phyloP scores from a whole-genome alignment of 257 asterid species.

The Henckelia pumila region DNA sequence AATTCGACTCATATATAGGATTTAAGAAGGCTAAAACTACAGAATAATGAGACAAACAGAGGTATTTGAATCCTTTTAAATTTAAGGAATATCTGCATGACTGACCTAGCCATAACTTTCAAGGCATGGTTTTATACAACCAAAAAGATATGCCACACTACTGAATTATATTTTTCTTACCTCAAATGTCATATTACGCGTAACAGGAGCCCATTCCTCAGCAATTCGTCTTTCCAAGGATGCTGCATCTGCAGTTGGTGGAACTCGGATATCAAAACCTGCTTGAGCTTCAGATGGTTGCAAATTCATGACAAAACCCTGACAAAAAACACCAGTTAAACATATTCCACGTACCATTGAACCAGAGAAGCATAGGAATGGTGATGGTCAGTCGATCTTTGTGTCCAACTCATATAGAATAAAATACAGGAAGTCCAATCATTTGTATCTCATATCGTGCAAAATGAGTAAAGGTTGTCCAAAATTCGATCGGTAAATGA shows the following conservation, averaged over 20 bases:
- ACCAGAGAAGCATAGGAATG: background rate
- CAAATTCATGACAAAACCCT: constrained; percentile 97
- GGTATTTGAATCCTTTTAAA: background rate
- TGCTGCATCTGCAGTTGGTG: constrained; percentile 72
- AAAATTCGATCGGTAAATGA: background rate
- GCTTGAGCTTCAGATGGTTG: constrained; percentile 99
- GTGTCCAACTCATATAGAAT: background rate
- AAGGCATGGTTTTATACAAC: background rate
- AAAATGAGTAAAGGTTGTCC: background rate
- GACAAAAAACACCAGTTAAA: constrained; percentile 23
- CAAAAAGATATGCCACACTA: constrained; percentile 3
- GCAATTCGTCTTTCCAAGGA: constrained; percentile 81
- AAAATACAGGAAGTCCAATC: background rate
- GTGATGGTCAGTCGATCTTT: background rate
- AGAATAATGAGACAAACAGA: constrained; percentile 4
- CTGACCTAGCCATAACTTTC: constrained; percentile 6
- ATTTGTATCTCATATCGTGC: background rate
- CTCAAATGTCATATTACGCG: constrained; percentile 91
- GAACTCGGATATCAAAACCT: constrained; percentile 92
- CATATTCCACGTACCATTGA: background rate
- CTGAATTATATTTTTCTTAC: constrained; percentile 36
- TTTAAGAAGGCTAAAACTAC: background rate
- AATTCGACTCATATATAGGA: background rate
- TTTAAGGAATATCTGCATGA: background rate
- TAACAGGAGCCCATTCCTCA: constrained; percentile 97